Conservation (phyloP, 257 asterid genomes). For the Apocynum venetum region DNA sequence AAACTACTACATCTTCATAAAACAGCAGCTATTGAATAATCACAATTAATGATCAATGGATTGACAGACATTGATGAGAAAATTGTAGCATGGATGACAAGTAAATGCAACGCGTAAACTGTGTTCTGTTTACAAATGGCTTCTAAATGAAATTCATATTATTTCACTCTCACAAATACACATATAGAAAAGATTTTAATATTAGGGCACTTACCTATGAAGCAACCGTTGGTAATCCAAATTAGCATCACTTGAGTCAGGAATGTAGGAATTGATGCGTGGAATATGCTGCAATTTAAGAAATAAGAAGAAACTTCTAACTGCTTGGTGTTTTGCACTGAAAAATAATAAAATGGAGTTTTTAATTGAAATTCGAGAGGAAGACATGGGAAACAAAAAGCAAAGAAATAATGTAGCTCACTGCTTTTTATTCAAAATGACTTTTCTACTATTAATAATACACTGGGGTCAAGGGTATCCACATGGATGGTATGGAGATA, state of each 20-base stretch:
- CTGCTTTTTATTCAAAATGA: background rate
- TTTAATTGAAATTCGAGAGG: background rate
- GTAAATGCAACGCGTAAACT: background rate
- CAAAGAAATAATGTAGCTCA: background rate
- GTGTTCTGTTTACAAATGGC: background rate
- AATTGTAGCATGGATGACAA: background rate
- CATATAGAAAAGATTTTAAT: background rate
- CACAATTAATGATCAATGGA: background rate
- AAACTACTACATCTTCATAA: no score
- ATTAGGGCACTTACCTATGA: constrained; percentile 37
- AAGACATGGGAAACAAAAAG: background rate
- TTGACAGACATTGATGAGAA: background rate
- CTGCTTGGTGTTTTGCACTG: background rate
- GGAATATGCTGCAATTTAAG: constrained; percentile 51
- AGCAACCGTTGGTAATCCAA: constrained; percentile 61
- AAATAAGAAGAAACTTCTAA: background rate
- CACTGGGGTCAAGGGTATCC: background rate
- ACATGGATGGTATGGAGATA: background rate
- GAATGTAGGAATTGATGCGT: constrained; percentile 47
- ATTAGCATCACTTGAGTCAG: constrained; percentile 46
- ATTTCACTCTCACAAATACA: background rate
- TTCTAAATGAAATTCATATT: background rate
- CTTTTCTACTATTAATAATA: background rate
- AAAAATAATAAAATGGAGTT: background rate
- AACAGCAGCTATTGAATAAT: background rate